phyloP scores from a whole-genome alignment of 345 rosid species.

The Boechera stricta region DNA sequence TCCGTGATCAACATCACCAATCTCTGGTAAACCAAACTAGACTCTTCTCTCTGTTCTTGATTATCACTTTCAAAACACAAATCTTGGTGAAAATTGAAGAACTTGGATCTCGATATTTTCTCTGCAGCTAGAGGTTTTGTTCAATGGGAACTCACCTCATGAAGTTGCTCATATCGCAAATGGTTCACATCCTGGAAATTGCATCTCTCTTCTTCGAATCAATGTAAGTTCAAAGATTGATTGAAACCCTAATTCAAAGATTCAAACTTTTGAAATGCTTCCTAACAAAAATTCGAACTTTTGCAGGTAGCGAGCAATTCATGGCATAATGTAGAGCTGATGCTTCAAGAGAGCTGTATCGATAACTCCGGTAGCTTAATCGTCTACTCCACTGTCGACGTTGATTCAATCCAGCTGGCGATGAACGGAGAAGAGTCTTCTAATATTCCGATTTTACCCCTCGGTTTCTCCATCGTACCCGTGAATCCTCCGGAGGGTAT shows the following conservation, averaged over 20 bases:
- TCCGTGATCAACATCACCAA: constrained; percentile 76
- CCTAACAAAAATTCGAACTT: too few relatives aligned
- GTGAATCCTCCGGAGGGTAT: constrained; percentile 36
- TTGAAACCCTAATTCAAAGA: background rate
- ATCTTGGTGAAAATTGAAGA: background rate
- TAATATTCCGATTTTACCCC: constrained; percentile 73
- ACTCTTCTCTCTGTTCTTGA: constrained; percentile 1
- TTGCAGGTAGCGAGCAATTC: constrained; percentile 82
- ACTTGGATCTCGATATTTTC: background rate
- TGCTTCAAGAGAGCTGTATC: constrained; percentile 90
- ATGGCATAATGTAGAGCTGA: constrained; percentile 79
- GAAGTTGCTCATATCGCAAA: constrained; percentile 96
- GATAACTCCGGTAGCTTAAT: constrained; percentile 83
- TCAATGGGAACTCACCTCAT: constrained; percentile 83
- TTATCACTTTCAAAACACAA: background rate
- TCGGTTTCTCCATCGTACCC: constrained; percentile 76
- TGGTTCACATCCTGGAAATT: constrained; percentile 94
- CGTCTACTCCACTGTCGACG: constrained; percentile 75
- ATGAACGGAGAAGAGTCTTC: constrained; percentile 89
- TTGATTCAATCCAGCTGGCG: constrained; percentile 70
- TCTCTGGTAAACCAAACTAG: constrained; percentile 57
- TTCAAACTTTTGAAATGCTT: background rate
- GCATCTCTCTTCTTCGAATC: constrained; percentile 92
- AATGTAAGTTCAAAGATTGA: constrained; percentile 51
- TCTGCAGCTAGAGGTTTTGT: constrained; percentile 68